These are phyloP conservation scores for Peterozyma xylosa DNA, from an alignment of 805 yeast species.

Conservation along the genomic window DNA sequence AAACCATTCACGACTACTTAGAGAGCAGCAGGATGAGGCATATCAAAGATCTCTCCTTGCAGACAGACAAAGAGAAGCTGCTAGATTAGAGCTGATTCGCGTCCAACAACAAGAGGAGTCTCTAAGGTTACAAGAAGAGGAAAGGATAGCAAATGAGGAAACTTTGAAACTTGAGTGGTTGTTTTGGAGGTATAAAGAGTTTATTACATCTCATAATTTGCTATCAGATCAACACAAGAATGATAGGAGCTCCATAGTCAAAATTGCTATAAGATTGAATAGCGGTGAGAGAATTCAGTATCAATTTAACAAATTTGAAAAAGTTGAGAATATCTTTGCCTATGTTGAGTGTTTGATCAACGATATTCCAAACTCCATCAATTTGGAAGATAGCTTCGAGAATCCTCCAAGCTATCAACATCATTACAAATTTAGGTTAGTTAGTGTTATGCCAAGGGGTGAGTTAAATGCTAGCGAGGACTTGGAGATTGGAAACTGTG, in stretches of 20 bases:
- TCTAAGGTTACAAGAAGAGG: slow-evolving; percentile 10
- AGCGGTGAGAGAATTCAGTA: slow-evolving; percentile 53
- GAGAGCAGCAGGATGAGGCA: slow-evolving; percentile 71
- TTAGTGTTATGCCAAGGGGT: slow-evolving; percentile 51
- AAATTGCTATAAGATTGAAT: slow-evolving; percentile 63
- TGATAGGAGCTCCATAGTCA: slow-evolving; percentile 30
- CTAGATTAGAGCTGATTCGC: slow-evolving; percentile 20
- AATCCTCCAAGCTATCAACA: slow-evolving; percentile 35
- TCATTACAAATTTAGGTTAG: slow-evolving; percentile 39
- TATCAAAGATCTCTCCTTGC: slow-evolving; percentile 62
- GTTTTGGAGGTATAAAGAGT: slow-evolving; percentile 32
- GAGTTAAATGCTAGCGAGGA: slow-evolving; percentile 26
- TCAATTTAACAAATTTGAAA: slow-evolving; percentile 35
- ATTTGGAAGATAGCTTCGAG: slow-evolving; percentile 14
- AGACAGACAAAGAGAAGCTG: slow-evolving; percentile 51
- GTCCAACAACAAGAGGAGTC: slow-evolving; percentile 13
- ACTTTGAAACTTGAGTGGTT: slow-evolving; percentile 31
- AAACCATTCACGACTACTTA: slow-evolving; percentile 46
- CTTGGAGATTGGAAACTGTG: slow-evolving; percentile 30
- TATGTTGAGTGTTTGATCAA: slow-evolving; percentile 48
- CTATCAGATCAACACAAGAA: slow-evolving; percentile 12
- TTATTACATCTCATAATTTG: slow-evolving; percentile 9
- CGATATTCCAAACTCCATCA: slow-evolving; percentile 11
- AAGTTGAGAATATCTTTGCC: slow-evolving; percentile 62
- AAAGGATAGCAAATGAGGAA: slow-evolving; percentile 14